Conservation (phyloP, 495 filamentous ascomycete species). For the Xylaria bambusicola region DNA sequence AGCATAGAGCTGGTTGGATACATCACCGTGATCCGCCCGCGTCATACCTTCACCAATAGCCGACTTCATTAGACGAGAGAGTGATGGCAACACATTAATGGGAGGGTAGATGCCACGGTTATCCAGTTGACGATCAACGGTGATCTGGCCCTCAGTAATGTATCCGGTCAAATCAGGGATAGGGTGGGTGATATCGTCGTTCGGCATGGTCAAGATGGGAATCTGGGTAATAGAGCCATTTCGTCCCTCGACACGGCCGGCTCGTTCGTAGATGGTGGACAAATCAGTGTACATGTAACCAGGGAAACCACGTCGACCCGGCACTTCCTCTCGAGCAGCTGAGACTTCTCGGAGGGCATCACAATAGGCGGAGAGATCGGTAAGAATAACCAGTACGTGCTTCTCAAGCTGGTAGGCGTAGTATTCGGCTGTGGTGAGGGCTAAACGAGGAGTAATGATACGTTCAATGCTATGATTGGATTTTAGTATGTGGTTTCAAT, state of each 20-base stretch:
- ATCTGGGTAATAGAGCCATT: conserved; percentile 99
- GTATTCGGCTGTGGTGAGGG: conserved; percentile 98
- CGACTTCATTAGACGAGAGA: conserved; percentile 99
- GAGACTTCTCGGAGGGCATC: conserved; percentile 98
- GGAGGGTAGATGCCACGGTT: conserved; percentile 98
- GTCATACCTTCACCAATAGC: conserved; percentile 97
- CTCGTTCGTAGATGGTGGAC: conserved; percentile 99
- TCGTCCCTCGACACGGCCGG: conserved; percentile 94
- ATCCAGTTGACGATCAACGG: conserved; percentile 89
- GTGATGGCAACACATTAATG: conserved; percentile 97
- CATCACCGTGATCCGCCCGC: conserved; percentile 93
- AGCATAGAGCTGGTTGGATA: conserved; percentile 98
- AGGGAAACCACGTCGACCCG: conserved; percentile 98
- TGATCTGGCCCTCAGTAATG: conserved; percentile 99
- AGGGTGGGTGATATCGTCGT: conserved; percentile 99
- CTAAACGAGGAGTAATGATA: conserved; percentile 99
- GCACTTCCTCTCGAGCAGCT: conserved; percentile 97
- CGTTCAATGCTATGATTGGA: conserved; percentile 77
- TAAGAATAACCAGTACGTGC: conserved; percentile 98
- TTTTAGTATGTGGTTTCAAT: conserved; percentile 29
- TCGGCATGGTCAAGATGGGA: conserved; percentile 98
- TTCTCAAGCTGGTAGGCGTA: conserved; percentile 99
- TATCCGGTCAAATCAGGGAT: conserved; percentile 99
- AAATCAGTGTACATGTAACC: conserved; percentile 99
- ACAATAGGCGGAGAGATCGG: conserved; percentile 96